Percentiles rank a stretch among this genome's conserved stretches.
Conservation (phyloP, 257 asterid genomes). For the Solanum raphanifolium region DNA sequence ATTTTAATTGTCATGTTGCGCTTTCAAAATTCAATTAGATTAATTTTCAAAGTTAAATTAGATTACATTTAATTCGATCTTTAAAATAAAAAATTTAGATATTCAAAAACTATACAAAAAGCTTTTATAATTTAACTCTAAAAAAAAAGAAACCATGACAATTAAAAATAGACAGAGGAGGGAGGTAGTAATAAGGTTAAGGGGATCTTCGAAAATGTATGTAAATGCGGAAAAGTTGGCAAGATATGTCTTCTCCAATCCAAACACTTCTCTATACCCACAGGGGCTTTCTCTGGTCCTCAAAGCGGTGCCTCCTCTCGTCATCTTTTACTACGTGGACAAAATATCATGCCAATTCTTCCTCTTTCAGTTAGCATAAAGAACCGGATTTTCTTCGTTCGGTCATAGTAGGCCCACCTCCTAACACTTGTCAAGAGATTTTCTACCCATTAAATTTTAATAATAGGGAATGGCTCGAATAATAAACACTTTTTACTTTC, state of each 20-base stretch:
- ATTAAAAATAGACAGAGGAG: no score
- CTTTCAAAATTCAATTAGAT: no score
- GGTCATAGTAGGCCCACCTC: not conserved
- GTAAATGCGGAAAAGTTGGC: not conserved
- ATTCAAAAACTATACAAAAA: no score
- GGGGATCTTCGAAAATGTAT: not conserved
- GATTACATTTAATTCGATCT: no score
- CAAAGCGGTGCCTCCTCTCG: not conserved
- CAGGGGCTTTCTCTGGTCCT: not conserved
- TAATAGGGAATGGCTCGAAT: no score
- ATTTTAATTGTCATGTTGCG: not conserved
- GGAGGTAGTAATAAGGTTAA: no score
- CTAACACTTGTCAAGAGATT: not conserved
- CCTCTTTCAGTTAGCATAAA: not conserved
- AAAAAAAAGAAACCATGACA: accelerated
- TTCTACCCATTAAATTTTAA: no score
- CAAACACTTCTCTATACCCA: not conserved
- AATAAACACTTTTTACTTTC: no score
- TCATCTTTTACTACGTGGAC: not conserved
- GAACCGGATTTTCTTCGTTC: not conserved
- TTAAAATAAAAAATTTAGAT: no score
- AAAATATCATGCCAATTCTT: not conserved
- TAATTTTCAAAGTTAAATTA: no score
- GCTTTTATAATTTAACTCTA: no score
- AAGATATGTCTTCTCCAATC: not conserved